Evolutionary conservation across 2,329 filamentous ascomycete species (phyloP), one percentile per base, ranked within the genome.

Genomic region (Trichoderma breve): DNA sequence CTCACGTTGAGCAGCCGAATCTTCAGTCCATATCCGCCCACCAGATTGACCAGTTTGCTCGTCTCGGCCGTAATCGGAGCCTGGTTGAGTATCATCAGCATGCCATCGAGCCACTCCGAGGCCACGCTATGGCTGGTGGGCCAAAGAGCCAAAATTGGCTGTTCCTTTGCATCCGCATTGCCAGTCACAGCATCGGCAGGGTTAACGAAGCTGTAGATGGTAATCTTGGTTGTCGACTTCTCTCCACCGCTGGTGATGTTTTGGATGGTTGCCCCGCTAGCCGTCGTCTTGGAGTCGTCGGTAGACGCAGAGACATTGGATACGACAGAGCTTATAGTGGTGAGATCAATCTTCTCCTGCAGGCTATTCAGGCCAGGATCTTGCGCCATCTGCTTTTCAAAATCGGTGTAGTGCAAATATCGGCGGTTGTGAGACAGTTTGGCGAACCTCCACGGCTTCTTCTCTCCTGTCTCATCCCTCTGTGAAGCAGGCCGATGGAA

Each of bases 1-100:
- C 94, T 86, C 55, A 99, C 92, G 81, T 98, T 99, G 76, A 99
- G 85, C 79, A 99, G 83, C 53, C 96, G 87, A 74, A 99, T 97
- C 84, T 97, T 97, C 74, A 98, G 84, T 5, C 96, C 95, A 79
- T 97, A 98, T 76, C 97, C 93, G 78, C 91, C 90, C 73, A 98
- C 93, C 77, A 98, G 84, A 70, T 91, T 90, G 69, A 98, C 91
- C 73, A 98, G 84, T 81, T 96, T 97, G 79, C 92, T 95, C 43
- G 96, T 98, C 83, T 98, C 95, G 3, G 94, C 90, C n/a, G 96
- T 99, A 79, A 99, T 98, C 24, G 96, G 96, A 72, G 95, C 90
- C 82, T 99, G 96, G 79, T 97, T 94, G 28, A 99, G 87, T 70
- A 99, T 86, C 94, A 99, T 97, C 71, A 98, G 86, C 74, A 99